These are phyloP conservation scores for Stellera chamaejasme DNA, from an alignment of 345 rosid species.

Conservation along the genomic window DNA sequence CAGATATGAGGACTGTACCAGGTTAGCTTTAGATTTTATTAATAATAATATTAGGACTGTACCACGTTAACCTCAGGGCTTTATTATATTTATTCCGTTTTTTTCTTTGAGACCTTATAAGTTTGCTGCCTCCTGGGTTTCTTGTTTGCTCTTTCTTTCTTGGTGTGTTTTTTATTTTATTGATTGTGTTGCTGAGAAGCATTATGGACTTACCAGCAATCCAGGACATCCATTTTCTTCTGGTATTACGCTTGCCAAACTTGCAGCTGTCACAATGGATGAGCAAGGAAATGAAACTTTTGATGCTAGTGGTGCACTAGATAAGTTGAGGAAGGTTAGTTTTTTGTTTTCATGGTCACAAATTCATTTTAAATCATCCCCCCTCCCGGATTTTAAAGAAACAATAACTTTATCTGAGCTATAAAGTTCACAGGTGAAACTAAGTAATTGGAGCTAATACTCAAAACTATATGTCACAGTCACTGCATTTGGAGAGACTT, in stretches of 20 bases:
- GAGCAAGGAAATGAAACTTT: conserved; percentile 96
- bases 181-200: conserved; percentile 1
- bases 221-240: conserved; percentile 81
- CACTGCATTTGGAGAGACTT: conserved; percentile 90
- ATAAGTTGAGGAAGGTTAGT: conserved; percentile 85
- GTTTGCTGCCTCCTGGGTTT: conserved; percentile 12
- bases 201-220: conserved; percentile 41
- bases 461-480: conserved; percentile 39
- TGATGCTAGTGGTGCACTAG: conserved; percentile 96
- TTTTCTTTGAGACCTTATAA: background rate
- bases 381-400: too few species aligned
- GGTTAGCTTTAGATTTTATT: conserved; percentile 32
- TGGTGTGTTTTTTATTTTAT: background rate
- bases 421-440: too few species aligned
- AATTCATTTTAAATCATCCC: too few species aligned
- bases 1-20: conserved; percentile 87
- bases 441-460: conserved; percentile 15
- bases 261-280: conserved; percentile 98
- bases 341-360: background rate
- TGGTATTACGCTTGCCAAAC: conserved; percentile 91
- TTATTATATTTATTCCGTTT: background rate
- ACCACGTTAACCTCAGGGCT: conserved; percentile 40
- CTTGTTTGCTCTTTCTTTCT: conserved; percentile 4
- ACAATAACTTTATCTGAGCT: too few species aligned
- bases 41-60: conserved; percentile 32